Percentiles rank a stretch among this genome's conserved stretches.
Conservation (phyloP, 2,329 filamentous ascomycete species). For the Seiridium unicorne region DNA sequence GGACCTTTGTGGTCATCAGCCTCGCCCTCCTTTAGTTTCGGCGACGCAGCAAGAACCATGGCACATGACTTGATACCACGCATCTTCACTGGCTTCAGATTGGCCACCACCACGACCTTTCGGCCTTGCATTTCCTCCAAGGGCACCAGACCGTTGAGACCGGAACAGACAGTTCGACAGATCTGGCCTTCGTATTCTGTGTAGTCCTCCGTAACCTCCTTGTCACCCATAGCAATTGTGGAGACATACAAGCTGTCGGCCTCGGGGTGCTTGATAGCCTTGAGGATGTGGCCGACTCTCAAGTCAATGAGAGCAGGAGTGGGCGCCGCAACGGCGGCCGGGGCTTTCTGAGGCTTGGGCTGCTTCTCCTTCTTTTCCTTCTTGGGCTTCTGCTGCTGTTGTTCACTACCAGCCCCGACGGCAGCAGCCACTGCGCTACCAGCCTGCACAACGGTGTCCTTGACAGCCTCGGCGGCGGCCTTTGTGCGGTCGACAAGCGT, state of each 20-base stretch:
- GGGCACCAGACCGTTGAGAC: conserved; percentile 88
- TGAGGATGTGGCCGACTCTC: conserved; percentile 94
- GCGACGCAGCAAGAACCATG: conserved; percentile 95
- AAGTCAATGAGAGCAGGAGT: conserved; percentile 89
- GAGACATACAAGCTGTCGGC: conserved; percentile 95
- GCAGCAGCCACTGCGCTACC: conserved; percentile 21
- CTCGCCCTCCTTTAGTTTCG: conserved; percentile 77
- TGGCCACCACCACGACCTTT: conserved; percentile 94
- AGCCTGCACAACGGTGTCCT: conserved; percentile 29
- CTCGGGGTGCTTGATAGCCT: conserved; percentile 92
- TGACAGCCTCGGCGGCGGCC: conserved; percentile 55
- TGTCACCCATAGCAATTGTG: conserved; percentile 91
- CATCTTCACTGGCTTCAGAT: conserved; percentile 99
- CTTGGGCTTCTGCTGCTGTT: conserved; percentile 45
- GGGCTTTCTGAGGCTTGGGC: conserved; percentile 69
- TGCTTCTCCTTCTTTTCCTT: conserved; percentile 93
- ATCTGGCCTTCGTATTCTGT: conserved; percentile 87
- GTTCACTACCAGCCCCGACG: conserved; percentile 33
- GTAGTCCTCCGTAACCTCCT: conserved; percentile 82
- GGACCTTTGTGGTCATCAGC: conserved; percentile 83
- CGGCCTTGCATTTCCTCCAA: conserved; percentile 95
- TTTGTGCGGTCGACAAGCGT: conserved; percentile 60
- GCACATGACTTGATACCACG: conserved; percentile 71
- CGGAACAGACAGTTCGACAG: conserved; percentile 94
- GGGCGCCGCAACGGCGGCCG: conserved; percentile 70